phyloP scores from a whole-genome alignment of 768 basidiomycete genomes.

The Leccinum longicurvipes region DNA sequence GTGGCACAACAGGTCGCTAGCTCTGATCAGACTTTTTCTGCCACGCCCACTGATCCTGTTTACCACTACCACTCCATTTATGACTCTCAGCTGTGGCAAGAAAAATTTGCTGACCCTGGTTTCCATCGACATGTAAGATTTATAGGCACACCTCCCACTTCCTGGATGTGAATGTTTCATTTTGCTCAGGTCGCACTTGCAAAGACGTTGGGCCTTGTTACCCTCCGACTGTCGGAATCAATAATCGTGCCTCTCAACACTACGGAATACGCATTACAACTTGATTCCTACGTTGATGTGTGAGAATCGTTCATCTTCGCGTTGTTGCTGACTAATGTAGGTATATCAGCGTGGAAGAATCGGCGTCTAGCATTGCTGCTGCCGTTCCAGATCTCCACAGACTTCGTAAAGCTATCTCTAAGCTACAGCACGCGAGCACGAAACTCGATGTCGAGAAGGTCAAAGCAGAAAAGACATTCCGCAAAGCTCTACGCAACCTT shows the following conservation, averaged over 20 bases:
- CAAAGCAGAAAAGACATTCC: constrained; percentile 51
- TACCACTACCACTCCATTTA: constrained; percentile 79
- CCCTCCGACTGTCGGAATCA: constrained; percentile 56
- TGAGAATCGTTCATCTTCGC: constrained; percentile 36
- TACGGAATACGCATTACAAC: constrained; percentile 67
- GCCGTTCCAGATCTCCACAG: constrained; percentile 37
- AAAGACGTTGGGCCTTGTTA: constrained; percentile 58
- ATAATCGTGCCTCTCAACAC: constrained; percentile 71
- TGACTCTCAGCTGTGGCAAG: constrained; percentile 69
- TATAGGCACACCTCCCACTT: background rate
- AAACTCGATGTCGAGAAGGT: constrained; percentile 58
- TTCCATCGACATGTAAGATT: constrained; percentile 65
- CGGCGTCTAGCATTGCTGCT: constrained; percentile 26
- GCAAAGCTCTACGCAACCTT: constrained; percentile 39
- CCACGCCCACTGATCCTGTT: constrained; percentile 46
- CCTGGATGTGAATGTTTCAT: background rate
- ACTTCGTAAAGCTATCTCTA: constrained; percentile 44
- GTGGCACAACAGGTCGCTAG: constrained; percentile 30
- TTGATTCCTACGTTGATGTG: constrained; percentile 57
- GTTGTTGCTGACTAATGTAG: constrained; percentile 13
- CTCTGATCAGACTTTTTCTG: constrained; percentile 27
- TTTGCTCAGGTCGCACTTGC: constrained; percentile 55
- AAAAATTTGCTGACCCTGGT: constrained; percentile 69
- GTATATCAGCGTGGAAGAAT: constrained; percentile 48
- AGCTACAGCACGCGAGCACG: constrained; percentile 48